These are phyloP conservation scores for Podila horticola DNA, from an alignment of 192 early-diverging fungal genomes.

Conservation along the genomic window DNA sequence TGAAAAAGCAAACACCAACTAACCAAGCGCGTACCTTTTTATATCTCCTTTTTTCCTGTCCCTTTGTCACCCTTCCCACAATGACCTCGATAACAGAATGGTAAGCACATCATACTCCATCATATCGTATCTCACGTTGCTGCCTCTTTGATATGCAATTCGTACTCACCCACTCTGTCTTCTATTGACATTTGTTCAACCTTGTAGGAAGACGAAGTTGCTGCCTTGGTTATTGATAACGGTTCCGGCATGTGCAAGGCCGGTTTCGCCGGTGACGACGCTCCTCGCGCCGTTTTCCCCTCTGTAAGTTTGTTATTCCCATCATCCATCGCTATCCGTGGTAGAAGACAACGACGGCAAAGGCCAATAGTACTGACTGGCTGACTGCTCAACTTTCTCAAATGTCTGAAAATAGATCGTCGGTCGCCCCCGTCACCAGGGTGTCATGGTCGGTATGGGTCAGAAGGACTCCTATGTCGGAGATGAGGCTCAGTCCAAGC, in stretches of 20 bases:
- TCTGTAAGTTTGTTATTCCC: slow-evolving; percentile 23
- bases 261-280: slow-evolving; percentile 93
- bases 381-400: slow-evolving; percentile 45
- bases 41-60: slow-evolving; percentile 3
- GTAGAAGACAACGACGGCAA: not conserved
- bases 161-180: not conserved
- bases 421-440: slow-evolving; percentile 87
- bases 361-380: not conserved
- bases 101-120: too few species aligned
- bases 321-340: not conserved
- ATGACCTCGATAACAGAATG: not conserved
- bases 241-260: slow-evolving; percentile 97
- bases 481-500: slow-evolving; percentile 91
- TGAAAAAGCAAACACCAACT: too few species aligned
- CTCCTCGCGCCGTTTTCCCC: slow-evolving; percentile 81
- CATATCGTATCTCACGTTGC: not conserved
- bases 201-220: slow-evolving; percentile 79
- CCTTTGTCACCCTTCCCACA: not conserved
- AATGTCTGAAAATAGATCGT: slow-evolving; percentile 70
- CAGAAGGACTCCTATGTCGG: slow-evolving; percentile 93
- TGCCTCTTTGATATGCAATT: not conserved
- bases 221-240: slow-evolving; percentile 92
- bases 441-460: slow-evolving; percentile 92
- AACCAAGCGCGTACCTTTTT: slow-evolving; percentile 3
- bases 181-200: not conserved